Base-by-base conservation (phyloP, 352 stramenopile species). In the Phytophthora meadii region DNA sequence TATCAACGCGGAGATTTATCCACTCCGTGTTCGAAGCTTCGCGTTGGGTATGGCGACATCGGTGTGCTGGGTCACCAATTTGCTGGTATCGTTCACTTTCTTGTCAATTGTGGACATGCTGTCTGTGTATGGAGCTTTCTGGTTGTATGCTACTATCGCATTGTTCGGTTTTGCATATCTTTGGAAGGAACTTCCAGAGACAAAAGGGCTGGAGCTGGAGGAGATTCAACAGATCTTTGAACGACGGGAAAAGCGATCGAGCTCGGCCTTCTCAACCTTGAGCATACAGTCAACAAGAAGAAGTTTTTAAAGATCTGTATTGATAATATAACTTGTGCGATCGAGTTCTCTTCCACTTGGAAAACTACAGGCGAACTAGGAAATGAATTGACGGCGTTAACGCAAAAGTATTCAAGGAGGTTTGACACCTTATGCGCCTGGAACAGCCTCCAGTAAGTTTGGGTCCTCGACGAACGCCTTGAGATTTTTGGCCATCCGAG, bases 1-100 rank as follows among this genome's bases (percentile, higher is more conserved):
- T 1, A 95, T 99, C 64, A 98, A 98, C 70, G 87, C 89, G 15
- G 96, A 99, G 74, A 98, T 99, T 57, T 99, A 98, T 70, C 92
- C 93, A 2, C 72, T 97, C 4, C 79, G 86, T 28, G 87, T 92
- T n/a, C 93, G 96, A 39, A 97, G 88, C 41, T 83, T 97, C n/a
- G 89, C 87, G 9, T 81, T 98, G 12, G 97, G 89, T 51, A 72
- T 95, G 8, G 85, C 93, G 2, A 98, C 96, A 3, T 90, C 89
- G 1, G 87, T 95, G n/a, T 98, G 98, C 72, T 98, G 94, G 94
- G 53, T 97, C 61, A 76, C 82, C 4, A 98, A 98, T 68, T 68
- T 98, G 7, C 36, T 98, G 14, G 85, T 98, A 22, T 97, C 87
- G 40, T 93, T 96, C 57, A 98, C 95, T 8, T 98, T 98, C 74